phyloP scores from a whole-genome alignment of 2,329 filamentous ascomycete species.

The Decorospora gaudefroyi region DNA sequence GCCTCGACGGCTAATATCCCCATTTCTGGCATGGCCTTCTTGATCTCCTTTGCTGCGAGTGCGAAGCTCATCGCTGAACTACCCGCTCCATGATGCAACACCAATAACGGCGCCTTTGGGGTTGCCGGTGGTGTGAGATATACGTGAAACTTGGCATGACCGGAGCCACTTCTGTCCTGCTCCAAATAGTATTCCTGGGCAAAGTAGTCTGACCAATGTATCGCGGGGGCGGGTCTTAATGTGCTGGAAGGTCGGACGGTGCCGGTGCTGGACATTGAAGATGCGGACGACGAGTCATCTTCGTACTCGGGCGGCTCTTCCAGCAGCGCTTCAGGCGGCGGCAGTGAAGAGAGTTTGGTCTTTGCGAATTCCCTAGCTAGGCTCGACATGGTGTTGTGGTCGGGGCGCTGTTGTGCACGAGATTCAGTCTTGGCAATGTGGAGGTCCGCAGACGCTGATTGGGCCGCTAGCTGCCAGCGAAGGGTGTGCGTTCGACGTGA shows the following conservation, averaged over 20 bases:
- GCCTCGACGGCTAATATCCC: slow-evolving; percentile 87
- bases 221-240: slow-evolving; percentile 63
- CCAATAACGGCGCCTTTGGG: slow-evolving; percentile 77
- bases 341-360: slow-evolving; percentile 67
- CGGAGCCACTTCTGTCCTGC: slow-evolving; percentile 42
- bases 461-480: slow-evolving; percentile 5
- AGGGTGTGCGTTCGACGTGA: slow-evolving; percentile 2
- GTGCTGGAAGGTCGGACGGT: slow-evolving; percentile 83
- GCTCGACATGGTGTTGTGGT: slow-evolving; percentile 67
- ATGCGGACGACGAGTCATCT: slow-evolving; percentile 61
- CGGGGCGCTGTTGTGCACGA: slow-evolving; percentile 8
- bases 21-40: slow-evolving; percentile 74
- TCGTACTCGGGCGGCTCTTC: slow-evolving; percentile 58
- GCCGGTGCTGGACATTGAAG: slow-evolving; percentile 88
- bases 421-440: slow-evolving; percentile 9
- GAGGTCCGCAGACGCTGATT: slow-evolving; percentile 14
- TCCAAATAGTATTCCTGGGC: slow-evolving; percentile 80
- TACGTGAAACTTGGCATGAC: slow-evolving; percentile 71
- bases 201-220: slow-evolving; percentile 90
- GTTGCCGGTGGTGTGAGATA: slow-evolving; percentile 79
- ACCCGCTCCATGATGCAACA: slow-evolving; percentile 93
- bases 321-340: slow-evolving; percentile 56
- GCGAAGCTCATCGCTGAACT: slow-evolving; percentile 94
- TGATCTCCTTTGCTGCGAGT: slow-evolving; percentile 74
- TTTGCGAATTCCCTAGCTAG: slow-evolving; percentile 79